Conservation (phyloP, 1,284 basidiomycete species). For the Cutaneotrichosporon mucoides region DNA sequence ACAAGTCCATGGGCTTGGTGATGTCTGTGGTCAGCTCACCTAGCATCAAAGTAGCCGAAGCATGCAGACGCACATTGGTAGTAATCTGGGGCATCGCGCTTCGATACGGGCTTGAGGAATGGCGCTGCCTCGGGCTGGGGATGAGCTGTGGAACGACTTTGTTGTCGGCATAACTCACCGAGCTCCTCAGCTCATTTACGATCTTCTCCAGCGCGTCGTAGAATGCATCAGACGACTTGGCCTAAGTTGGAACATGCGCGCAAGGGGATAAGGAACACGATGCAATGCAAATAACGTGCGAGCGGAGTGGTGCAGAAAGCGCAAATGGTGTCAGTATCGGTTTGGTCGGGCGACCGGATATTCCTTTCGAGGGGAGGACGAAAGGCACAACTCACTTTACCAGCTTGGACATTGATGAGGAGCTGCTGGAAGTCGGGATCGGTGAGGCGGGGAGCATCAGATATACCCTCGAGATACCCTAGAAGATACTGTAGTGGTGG, state of each 20-base stretch:
- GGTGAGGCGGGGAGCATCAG: conserved; percentile 43
- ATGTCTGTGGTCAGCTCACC: conserved; percentile 60
- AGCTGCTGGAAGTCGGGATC: conserved; percentile 49
- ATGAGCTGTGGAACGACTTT: neutral
- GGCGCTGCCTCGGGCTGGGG: conserved; percentile 75
- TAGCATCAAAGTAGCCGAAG: neutral
- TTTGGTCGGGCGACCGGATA: conserved; percentile 4
- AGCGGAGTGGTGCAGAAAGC: neutral
- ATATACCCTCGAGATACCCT: conserved; percentile 46
- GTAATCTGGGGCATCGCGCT: conserved; percentile 82
- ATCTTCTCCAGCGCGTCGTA: conserved; percentile 86
- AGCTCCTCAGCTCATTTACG: conserved; percentile 72
- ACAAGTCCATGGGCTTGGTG: conserved; percentile 87
- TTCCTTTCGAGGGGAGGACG: neutral
- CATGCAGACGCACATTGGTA: conserved; percentile 61
- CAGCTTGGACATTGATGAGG: conserved; percentile 47
- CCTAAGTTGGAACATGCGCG: neutral
- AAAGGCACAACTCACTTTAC: conserved; percentile 36
- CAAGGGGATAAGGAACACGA: neutral
- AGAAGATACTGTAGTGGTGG: conserved; percentile 48
- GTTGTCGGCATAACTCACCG: conserved; percentile 54
- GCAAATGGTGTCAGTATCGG: conserved; percentile 4
- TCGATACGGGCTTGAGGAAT: conserved; percentile 83
- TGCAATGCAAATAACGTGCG: neutral
- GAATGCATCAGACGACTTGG: conserved; percentile 77